Base-by-base conservation (phyloP, 495 filamentous ascomycete species). In the Pseudomonodictys pantanalensis region DNA sequence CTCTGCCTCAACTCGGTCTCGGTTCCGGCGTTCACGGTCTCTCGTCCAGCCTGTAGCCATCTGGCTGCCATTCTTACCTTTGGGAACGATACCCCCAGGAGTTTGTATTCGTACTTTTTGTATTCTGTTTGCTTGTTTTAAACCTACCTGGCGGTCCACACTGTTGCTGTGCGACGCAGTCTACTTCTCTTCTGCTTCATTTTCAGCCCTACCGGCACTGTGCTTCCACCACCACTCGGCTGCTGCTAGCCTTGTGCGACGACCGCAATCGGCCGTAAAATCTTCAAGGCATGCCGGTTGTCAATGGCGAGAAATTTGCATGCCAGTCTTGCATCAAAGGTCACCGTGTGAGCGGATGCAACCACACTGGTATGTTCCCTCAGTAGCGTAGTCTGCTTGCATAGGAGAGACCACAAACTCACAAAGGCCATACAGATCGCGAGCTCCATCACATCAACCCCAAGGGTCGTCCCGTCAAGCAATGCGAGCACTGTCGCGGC, bases 401-500 rank as follows among this genome's bases (percentile, higher is more conserved):
- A 29, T 23, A n/a, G 32, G 28, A 8, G 7, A 47, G 28, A 20
- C n/a, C 43, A 30, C 44, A 32, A 29, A 29, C 56, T 44, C 22
- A 50, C 28, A 20, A 24, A 32, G 15, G 33, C 24, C 20, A 4
- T 38, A 12, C 67, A 97, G 93, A 97, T 75, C 89, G 93, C 66
- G 89, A 88, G 63, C 84, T 99, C 60, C 86, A 87, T 71, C 93
- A 93, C 73, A 96, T 97, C 81, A 93, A 93, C 78, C 96, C 96
- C 76, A 97, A 99, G 75, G 93, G 93, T 74, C 88, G 93, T 66
- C 93, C 93, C 65, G 92, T 97, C 68, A 95, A 92, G 73, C 93
- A 99, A 87, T 99, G 93, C 75, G 81, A 89, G 68, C 93, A 97
- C 78, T 99, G 93, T 76, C 92, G 93, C 75, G 83, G 87, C 64